Base-by-base conservation (phyloP, 768 basidiomycete species). In the Psilocybe tampanensis region DNA sequence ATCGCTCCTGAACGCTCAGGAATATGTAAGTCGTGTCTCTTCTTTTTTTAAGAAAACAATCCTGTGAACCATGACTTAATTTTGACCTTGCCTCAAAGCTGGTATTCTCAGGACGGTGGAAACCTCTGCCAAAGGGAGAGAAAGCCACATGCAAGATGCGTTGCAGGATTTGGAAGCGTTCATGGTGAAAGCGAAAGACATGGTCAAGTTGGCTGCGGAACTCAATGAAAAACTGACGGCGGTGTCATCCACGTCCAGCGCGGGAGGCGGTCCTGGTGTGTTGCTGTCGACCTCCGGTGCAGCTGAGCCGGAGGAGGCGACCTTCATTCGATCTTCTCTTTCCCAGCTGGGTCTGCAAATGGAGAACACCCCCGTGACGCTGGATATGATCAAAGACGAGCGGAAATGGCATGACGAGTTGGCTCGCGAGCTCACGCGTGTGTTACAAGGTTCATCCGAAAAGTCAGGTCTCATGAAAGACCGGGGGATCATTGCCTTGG, bases 181-280 rank as follows among this genome's bases (percentile, higher is more conserved):
- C 44, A 95, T 92, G 90, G 78, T 88, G 47, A 92, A 95, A 68
- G 94, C 95, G 1, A 89, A 86, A 61, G 94, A 95, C 63, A 96
- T 98, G 87, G 95, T 95, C 55, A 83, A 83, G 26, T 80, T 98
- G 21, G 95, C 96, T 2, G 88, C 87, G 50, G 89, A 95, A 34
- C 82, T 98, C 59, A 95, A 93, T 66, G 85, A 91, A 55, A 90
- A 85, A 60, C 78, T 97, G 22, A 86, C 88, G 7, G 80, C 71
- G 8, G 57, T 65, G 13, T 55, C 68, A 23, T 49, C 66, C 2
- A 54, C 73, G 0, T 56, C 57, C 12, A 24, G 66, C 54, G 54
- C 59, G 8, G 62, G 42, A 55, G 54, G 60, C 8, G 62, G 42
- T 21, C 63, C 56, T n/a, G 54, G 52, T 58, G 50, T 68, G 56